Evolutionary conservation across 1,284 basidiomycete genomes (phyloP), one percentile per base, ranked within the genome.

Genomic region (Abortiporus biennis): DNA sequence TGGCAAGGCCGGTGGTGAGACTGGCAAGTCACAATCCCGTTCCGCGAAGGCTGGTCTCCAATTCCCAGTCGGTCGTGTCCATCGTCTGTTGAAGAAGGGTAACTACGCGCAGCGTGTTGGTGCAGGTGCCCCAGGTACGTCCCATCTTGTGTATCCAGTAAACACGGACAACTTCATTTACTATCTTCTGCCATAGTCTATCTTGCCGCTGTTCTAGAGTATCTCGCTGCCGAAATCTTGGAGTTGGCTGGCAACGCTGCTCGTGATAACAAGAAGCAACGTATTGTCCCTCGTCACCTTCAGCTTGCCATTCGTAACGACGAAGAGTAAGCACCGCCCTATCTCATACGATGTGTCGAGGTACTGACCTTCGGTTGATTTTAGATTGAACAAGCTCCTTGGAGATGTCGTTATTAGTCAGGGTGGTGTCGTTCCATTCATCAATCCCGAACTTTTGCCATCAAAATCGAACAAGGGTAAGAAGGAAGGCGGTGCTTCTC

Each of bases 11-110:
- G 69, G 70, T 53, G 71, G 67, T 51, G 76, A 69, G 19, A 48
- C 61, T 16, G 54, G 57, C 47, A 74, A 72, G 57, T 62, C 67
- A 6, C 65, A 78, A 57, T 83, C 86, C 45, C 82, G 85, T 50
- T 91, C 87, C 29, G 71, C 78, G 48, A 89, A 86, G 68, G 78
- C 78, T 29, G 87, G 87, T 48, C 72, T 92, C 52, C 84, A 85
- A 64, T 87, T 92, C 71, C 87, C 90, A 47, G 89, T 92, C 52
- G 84, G 85, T 65, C 86, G 90, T 77, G 85, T 92, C 58, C 87
- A 91, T 65, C 80, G 89, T 69, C 71, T 85, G 43, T 63, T 92
- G 56, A 90, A 86, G 72, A 79, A 78, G 63, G 83, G 85, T 47
- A 85, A 87, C 72, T 85, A 87, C 56, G 80, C 78, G 17, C 75